A percentile compares a stretch with the other conserved stretches of the same genome.
These are phyloP conservation scores for Golubevia pallescens DNA, from an alignment of 1,284 basidiomycete genomes.

Conservation along the genomic window DNA sequence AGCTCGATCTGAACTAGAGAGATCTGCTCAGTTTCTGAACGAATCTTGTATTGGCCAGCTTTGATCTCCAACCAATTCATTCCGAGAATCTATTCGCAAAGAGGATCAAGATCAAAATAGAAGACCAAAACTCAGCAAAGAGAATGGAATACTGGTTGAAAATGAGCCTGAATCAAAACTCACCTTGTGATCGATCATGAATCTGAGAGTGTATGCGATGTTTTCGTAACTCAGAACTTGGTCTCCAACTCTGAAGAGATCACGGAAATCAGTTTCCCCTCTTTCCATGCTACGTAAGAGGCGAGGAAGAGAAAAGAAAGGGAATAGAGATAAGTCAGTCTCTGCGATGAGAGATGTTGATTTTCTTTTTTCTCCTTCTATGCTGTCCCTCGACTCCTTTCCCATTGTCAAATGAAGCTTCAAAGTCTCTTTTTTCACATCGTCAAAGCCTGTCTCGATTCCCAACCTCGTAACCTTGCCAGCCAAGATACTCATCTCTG, in stretches of 20 bases:
- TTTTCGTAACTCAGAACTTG: constrained; percentile 53
- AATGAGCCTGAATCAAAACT: neutral
- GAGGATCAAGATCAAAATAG: neutral
- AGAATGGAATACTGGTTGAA: no score
- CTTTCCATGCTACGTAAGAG: constrained; percentile 44
- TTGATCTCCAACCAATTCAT: constrained; percentile 61
- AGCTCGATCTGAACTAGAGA: constrained; percentile 61
- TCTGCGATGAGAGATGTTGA: no score
- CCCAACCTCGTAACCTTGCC: neutral
- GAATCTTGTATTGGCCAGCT: constrained; percentile 48
- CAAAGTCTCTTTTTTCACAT: no score
- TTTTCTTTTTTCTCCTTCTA: no score
- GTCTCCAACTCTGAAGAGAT: constrained; percentile 52
- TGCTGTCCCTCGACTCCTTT: no score
- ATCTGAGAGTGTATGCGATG: constrained; percentile 58
- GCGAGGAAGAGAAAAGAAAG: neutral
- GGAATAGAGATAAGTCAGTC: no score
- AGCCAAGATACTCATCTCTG: constrained; percentile 22
- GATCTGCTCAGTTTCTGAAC: constrained; percentile 27
- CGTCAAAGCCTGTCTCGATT: neutral
- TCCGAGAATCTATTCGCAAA: constrained; percentile 43
- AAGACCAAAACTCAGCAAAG: neutral
- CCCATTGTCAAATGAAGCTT: no score
- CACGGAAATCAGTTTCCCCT: constrained; percentile 55
- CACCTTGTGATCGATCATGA: constrained; percentile 58